Percentiles rank a stretch among this genome's conserved stretches.
phyloP scores from a whole-genome alignment of 1,139 yeast genomes.

The Geotrichum histeridarum region DNA sequence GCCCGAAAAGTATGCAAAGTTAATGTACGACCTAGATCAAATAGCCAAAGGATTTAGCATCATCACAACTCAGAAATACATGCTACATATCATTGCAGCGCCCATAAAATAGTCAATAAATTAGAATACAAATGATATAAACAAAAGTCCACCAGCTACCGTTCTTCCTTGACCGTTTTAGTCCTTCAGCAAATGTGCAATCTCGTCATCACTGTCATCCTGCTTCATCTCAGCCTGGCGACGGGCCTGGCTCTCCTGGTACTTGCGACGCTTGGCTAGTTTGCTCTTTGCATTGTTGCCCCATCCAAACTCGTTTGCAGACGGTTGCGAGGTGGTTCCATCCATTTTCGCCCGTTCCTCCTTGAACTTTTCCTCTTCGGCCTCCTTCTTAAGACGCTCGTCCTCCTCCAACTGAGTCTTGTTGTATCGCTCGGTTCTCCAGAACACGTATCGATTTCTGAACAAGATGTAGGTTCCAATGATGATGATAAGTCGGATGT shows the following conservation, averaged over 20 bases:
- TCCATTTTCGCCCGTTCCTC: slow-evolving; percentile 9
- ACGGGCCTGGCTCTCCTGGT: slow-evolving; percentile 14
- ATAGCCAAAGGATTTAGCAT: no score
- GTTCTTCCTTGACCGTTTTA: neutral
- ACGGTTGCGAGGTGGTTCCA: neutral
- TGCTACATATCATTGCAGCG: no score
- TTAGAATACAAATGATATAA: neutral
- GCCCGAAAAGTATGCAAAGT: no score
- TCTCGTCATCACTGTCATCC: slow-evolving; percentile 20
- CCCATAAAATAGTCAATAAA: neutral
- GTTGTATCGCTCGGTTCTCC: slow-evolving; percentile 16
- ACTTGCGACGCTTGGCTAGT: slow-evolving; percentile 16
- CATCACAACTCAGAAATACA: no score
- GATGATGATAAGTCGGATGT: slow-evolving; percentile 18
- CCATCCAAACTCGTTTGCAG: slow-evolving; percentile 17
- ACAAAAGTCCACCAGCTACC: neutral
- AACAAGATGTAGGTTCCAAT: slow-evolving; percentile 19
- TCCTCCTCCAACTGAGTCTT: slow-evolving; percentile 12
- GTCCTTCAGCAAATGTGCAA: slow-evolving; percentile 16
- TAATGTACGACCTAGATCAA: no score
- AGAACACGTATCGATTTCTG: slow-evolving; percentile 16
- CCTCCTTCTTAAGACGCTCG: slow-evolving; percentile 11
- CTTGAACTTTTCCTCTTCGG: slow-evolving; percentile 9
- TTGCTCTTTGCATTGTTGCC: slow-evolving; percentile 16
- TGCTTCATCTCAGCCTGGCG: slow-evolving; percentile 21